Percentiles rank a stretch among this genome's conserved stretches.
These are phyloP conservation scores for Coffea canephora DNA, from an alignment of 257 asterid species.

Conservation along the genomic window DNA sequence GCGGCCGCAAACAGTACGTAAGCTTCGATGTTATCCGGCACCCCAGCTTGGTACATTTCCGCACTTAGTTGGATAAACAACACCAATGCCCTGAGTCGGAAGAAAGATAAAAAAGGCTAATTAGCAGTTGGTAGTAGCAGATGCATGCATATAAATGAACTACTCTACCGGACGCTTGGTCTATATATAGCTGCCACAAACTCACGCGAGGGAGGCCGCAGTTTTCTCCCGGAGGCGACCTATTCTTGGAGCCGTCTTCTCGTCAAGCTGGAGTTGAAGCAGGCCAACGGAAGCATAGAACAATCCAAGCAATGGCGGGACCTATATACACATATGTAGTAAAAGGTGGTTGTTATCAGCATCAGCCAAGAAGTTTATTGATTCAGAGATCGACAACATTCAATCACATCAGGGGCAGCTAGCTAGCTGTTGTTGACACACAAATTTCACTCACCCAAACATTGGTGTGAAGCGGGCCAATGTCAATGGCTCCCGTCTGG, in stretches of 20 bases:
- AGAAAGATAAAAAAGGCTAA: neutral
- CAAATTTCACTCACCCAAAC: constrained; percentile 41
- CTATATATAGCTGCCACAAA: neutral
- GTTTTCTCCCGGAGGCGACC: constrained; percentile 28
- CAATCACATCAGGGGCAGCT: neutral
- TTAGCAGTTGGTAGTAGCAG: neutral
- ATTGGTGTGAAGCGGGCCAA: constrained; percentile 74
- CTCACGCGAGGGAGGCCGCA: constrained; percentile 53
- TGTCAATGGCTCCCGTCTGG: constrained; percentile 62
- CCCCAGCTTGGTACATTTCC: constrained; percentile 69
- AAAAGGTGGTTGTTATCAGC: no score
- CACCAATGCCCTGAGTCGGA: constrained; percentile 46
- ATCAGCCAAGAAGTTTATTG: no score
- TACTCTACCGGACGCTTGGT: no score
- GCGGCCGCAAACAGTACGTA: constrained; percentile 61
- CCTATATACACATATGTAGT: constrained; percentile 16
- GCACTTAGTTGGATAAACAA: constrained; percentile 65
- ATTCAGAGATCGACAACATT: neutral
- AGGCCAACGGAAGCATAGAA: constrained; percentile 67
- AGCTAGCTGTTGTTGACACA: no score
- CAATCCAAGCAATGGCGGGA: constrained; percentile 71
- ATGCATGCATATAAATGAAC: no score
- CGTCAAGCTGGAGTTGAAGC: constrained; percentile 54
- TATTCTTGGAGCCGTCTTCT: constrained; percentile 20
- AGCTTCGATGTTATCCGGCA: constrained; percentile 59